Base-by-base conservation (phyloP, 1,139 yeast genomes). In the Diutina sp. region DNA sequence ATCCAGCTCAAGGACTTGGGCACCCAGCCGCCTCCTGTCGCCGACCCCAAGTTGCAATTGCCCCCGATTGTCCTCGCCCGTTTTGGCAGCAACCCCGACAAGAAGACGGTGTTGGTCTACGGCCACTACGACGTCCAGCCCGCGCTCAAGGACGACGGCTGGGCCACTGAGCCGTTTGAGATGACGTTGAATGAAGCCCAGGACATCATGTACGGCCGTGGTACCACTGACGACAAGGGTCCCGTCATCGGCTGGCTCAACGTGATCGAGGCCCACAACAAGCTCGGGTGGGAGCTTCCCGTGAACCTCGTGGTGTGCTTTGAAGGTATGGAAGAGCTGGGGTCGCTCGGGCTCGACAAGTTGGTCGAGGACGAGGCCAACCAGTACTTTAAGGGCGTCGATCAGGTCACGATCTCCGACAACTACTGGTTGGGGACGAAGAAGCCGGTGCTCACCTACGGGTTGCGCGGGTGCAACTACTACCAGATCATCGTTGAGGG, bases 41-140 rank as follows among this genome's bases (percentile, higher is more conserved):
- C 73, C 30, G 82, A 85, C 61, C 69, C 82, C 25, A 77, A 74
- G 54, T 76, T 93, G 62, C 82, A 83, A 64, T 80, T 95, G 63
- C 99, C 99, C 30, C 99, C 99, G 12, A 85, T 93, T 61, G 90
- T 95, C 30, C 80, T 93, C 62, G 95, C 93, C 50, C 83, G 95
- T 66, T 86, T 80, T 65, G 99, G 99, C 55, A 69, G 70, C 51
- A 96, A 91, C 68, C 84, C 96, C 48, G 62, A 69, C 46, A 87
- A 88, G 76, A 91, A 90, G 73, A 93, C 90, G 32, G 87, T 95
- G 51, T 80, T 95, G 63, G 85, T 95, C 55, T 93, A 93, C 69
- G 99, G 98, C 46, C 99, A 93, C 71, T 91, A 91, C 72, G 99
- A 93, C 66, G 99, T 93, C 60, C 99, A 93, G 75, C 99, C 99